Conservation (phyloP, 495 filamentous ascomycete genomes). For the Thozetella sp. region DNA sequence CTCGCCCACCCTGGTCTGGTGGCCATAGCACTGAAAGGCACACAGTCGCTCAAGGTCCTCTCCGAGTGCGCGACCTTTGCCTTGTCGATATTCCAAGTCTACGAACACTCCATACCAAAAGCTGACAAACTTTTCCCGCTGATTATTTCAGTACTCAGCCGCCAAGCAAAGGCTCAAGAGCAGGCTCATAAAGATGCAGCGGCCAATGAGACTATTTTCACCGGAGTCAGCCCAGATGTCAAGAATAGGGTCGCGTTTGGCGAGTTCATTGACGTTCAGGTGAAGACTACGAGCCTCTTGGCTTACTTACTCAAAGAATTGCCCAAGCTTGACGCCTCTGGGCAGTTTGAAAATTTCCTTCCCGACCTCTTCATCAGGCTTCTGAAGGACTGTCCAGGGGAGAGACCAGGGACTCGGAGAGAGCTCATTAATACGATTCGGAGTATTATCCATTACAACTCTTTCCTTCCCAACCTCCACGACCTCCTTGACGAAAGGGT, state of each 20-base stretch:
- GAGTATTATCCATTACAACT: constrained; percentile 99
- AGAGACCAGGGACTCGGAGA: constrained; percentile 90
- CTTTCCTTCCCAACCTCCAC: constrained; percentile 93
- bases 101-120: constrained; percentile 71
- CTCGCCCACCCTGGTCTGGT: constrained; percentile 87
- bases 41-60: constrained; percentile 99
- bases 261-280: constrained; percentile 95
- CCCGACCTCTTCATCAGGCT: constrained; percentile 91
- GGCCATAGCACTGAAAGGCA: constrained; percentile 62
- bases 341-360: constrained; percentile 82
- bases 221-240: constrained; percentile 90
- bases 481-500: constrained; percentile 92
- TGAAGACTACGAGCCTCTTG: constrained; percentile 99
- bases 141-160: constrained; percentile 85
- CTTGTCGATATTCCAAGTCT: constrained; percentile 96
- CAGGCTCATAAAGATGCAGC: constrained; percentile 85
- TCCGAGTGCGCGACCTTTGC: constrained; percentile 98
- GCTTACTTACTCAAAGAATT: constrained; percentile 92
- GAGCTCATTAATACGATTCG: constrained; percentile 96
- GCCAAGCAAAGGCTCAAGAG: constrained; percentile 93
- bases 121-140: constrained; percentile 93
- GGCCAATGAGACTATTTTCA: constrained; percentile 76
- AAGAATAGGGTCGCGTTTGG: constrained; percentile 94
- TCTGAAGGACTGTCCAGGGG: constrained; percentile 89
- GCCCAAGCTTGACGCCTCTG: constrained; percentile 68